These are phyloP conservation scores for Syzygium syzygioides DNA, from an alignment of 441 rosid genomes.

Conservation along the genomic window DNA sequence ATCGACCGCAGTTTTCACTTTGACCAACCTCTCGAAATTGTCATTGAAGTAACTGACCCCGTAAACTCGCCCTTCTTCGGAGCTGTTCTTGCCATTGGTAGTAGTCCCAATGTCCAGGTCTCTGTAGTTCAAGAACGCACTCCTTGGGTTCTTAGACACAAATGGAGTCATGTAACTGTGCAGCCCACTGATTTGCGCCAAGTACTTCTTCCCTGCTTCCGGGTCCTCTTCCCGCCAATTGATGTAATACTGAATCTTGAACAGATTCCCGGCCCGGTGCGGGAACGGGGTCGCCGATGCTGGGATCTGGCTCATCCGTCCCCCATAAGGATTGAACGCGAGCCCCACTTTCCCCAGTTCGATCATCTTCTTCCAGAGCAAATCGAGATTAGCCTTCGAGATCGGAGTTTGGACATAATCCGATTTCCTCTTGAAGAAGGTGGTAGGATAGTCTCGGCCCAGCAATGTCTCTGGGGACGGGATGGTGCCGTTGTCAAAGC, in stretches of 20 bases:
- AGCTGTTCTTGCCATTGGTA: slow-evolving; percentile 7
- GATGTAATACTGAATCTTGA: slow-evolving; percentile 4
- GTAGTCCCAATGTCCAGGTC: slow-evolving; percentile 7
- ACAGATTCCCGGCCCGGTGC: slow-evolving; percentile 5
- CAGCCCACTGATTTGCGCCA: not conserved
- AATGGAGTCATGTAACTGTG: slow-evolving; percentile 2
- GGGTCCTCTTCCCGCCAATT: slow-evolving; percentile 1
- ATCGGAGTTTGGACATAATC: slow-evolving; percentile 10
- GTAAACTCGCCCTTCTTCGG: not conserved
- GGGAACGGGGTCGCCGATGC: slow-evolving; percentile 4
- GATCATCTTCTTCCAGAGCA: slow-evolving; percentile 5
- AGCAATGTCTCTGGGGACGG: not conserved
- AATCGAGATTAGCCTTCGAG: not conserved
- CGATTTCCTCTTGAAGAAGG: slow-evolving; percentile 7
- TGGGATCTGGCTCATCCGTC: slow-evolving; percentile 2
- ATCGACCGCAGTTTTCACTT: slow-evolving; percentile 2
- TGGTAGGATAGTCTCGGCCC: not conserved
- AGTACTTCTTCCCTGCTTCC: not conserved
- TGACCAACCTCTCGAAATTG: slow-evolving; percentile 2
- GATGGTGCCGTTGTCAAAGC: not conserved
- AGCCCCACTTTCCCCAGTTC: slow-evolving; percentile 1
- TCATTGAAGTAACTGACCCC: slow-evolving; percentile 2
- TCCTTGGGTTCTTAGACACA: slow-evolving; percentile 2
- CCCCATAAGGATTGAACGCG: not conserved
- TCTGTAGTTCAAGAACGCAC: slow-evolving; percentile 2